Percentiles rank a stretch among this genome's conserved stretches.
phyloP scores from a whole-genome alignment of 805 yeast species.

The Candida awuae region DNA sequence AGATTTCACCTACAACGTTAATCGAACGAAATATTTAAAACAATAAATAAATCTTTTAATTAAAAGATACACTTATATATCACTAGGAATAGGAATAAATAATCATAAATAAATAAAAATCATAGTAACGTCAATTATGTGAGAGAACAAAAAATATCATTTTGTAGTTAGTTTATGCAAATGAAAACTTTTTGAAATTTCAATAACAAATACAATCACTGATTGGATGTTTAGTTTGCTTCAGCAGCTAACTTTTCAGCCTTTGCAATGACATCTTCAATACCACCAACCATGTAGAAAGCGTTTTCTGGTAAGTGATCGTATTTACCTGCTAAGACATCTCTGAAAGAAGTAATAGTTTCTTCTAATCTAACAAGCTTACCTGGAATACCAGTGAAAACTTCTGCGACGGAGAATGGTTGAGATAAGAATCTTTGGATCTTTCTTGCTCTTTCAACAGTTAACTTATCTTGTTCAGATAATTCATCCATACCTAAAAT shows the following conservation, averaged over 20 bases:
- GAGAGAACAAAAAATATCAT: no score
- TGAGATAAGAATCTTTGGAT: slow-evolving; percentile 99
- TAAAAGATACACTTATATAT: slow-evolving; percentile 9
- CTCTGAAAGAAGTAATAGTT: slow-evolving; percentile 91
- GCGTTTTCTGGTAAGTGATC: slow-evolving; percentile 99
- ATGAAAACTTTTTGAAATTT: neutral
- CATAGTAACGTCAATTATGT: slow-evolving; percentile 11
- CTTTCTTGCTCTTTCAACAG: slow-evolving; percentile 99
- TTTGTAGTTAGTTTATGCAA: no score
- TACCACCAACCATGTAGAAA: slow-evolving; percentile 99
- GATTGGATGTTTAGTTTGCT: slow-evolving; percentile 43
- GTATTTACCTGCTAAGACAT: slow-evolving; percentile 95
- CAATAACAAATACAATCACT: slow-evolving; percentile 8
- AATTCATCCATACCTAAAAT: slow-evolving; percentile 99
- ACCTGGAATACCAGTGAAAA: slow-evolving; percentile 99
- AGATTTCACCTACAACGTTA: slow-evolving; percentile 3
- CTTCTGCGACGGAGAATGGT: slow-evolving; percentile 99
- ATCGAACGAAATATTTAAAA: no score
- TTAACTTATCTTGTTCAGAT: slow-evolving; percentile 96
- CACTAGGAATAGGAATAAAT: slow-evolving; percentile 14
- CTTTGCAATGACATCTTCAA: slow-evolving; percentile 96
- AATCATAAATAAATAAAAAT: slow-evolving; percentile 12
- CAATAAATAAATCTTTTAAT: slow-evolving; percentile 13
- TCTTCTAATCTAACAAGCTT: slow-evolving; percentile 94
- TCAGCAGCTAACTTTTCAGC: slow-evolving; percentile 98